Percentiles rank a stretch among this genome's conserved stretches.
phyloP scores from a whole-genome alignment of 768 basidiomycete species.

The Calocybe cyanea region DNA sequence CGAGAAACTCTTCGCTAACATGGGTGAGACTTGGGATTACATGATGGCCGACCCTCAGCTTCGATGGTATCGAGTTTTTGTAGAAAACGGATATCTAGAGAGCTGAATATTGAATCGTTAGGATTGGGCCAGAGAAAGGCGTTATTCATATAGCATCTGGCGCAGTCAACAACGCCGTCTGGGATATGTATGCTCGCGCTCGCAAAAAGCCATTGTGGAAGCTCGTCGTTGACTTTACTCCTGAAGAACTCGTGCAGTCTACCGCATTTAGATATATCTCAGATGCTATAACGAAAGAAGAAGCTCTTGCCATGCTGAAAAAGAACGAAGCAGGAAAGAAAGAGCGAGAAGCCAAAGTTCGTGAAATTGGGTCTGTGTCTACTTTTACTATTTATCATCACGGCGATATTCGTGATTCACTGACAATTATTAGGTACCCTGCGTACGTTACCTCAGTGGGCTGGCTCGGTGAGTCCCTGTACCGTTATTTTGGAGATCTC shows the following conservation, averaged over 20 bases:
- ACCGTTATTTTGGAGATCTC: too few species aligned
- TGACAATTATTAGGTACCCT: conserved; percentile 64
- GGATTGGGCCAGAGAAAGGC: conserved; percentile 94
- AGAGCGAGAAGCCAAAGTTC: conserved; percentile 73
- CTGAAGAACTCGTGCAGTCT: conserved; percentile 75
- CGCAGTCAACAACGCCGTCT: conserved; percentile 88
- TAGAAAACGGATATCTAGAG: too few species aligned
- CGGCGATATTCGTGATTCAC: neutral
- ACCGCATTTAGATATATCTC: conserved; percentile 88
- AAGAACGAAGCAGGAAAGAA: conserved; percentile 72
- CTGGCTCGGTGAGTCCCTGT: conserved; percentile 78
- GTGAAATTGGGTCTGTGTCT: conserved; percentile 52
- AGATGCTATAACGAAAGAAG: conserved; percentile 88
- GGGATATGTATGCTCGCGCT: conserved; percentile 88
- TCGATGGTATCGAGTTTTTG: conserved; percentile 86
- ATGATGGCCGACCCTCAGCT: conserved; percentile 87
- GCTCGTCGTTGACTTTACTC: conserved; percentile 85
- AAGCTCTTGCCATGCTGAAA: conserved; percentile 81
- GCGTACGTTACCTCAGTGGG: conserved; percentile 93
- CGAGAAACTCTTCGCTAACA: conserved; percentile 79
- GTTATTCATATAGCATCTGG: conserved; percentile 89
- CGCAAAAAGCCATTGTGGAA: conserved; percentile 91
- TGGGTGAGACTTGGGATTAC: conserved; percentile 90
- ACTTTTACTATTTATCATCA: neutral
- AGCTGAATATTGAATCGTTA: conserved; percentile 20